Evolutionary conservation across 202 grass and related monocot genomes (phyloP), one percentile per base, ranked within the genome.

Genomic region (Elaeis oleifera): DNA sequence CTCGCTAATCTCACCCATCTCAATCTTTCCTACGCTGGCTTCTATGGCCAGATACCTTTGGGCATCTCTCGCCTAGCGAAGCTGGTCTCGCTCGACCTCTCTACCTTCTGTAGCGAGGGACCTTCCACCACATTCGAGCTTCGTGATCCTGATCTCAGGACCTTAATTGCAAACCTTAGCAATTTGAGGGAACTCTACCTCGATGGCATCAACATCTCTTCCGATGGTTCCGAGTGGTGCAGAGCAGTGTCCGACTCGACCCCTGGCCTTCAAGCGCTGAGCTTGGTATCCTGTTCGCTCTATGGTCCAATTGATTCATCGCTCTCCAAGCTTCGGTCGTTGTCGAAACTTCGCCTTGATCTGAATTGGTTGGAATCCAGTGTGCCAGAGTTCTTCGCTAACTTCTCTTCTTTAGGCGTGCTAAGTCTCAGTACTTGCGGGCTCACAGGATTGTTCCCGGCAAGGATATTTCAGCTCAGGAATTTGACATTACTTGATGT

Each of bases 61-160:
- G 75, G 61, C 71, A 53, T 90, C 14, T 66, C 75, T 56, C 66
- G 65, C 36, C 63, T 90, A 5, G 71, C 26, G 63, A 77, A 80
- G 2, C 77, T 90, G 53, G 58, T 85, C 0, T 74, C 81, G 0
- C 85, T 89, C 2, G 85, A 89, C 51, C 28, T 87, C 24, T 83
- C 83, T 4, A 69, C 74, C 24, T 81, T 69, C 29, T 57, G 21
- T 26, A 16, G 72, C 3, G 61, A 60, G 5, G 5, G 23, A 15
- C 28, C 56, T 24, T 49, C 18, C 26, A 17, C 52, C 18, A 27
- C 57, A 3, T 18, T 89, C 0, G 39, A 70, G 23, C 36, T 89
- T 3, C 52, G 23, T 7, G 25, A 75, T 1, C 78, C 66, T 1
- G 58, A 36, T 4, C 63, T 89, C 13, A 48, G 67, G 5, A 62